Percentiles rank a stretch among this genome's conserved stretches.
These are phyloP conservation scores for Daldinia eschscholtzii DNA, from an alignment of 2,329 filamentous ascomycete species.

Conservation along the genomic window DNA sequence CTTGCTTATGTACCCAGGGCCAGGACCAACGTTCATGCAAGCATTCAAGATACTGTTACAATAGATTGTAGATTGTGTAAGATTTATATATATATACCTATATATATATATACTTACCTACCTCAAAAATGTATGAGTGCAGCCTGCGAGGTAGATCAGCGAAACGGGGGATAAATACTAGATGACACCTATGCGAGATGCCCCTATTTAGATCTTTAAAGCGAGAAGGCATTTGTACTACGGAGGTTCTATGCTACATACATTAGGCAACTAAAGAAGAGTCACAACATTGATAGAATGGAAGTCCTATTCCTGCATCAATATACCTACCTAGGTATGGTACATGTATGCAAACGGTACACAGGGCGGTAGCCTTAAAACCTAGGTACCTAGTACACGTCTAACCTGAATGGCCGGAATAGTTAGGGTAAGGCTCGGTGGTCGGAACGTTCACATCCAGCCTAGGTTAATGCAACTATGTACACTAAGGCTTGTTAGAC, in stretches of 20 bases:
- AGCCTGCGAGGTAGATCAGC: slow-evolving; percentile 36
- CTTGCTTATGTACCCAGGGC: neutral
- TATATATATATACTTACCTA: neutral
- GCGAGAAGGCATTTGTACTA: neutral
- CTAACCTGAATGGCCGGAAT: neutral
- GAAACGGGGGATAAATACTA: slow-evolving; percentile 15
- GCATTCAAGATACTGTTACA: slow-evolving; percentile 11
- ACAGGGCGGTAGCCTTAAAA: neutral
- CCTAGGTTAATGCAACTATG: slow-evolving; percentile 10
- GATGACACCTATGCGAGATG: slow-evolving; percentile 9
- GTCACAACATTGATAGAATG: too few species aligned
- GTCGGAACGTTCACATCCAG: slow-evolving; percentile 23
- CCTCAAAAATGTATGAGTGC: slow-evolving; percentile 14
- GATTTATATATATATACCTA: slow-evolving; percentile 10
- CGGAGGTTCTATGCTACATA: neutral
- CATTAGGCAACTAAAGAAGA: too few species aligned
- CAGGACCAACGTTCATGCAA: slow-evolving; percentile 27
- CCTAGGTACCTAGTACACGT: neutral
- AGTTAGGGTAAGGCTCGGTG: slow-evolving; percentile 31
- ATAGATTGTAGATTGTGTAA: slow-evolving; percentile 14
- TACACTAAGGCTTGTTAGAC: slow-evolving; percentile 7
- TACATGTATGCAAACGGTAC: neutral
- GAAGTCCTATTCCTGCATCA: neutral
- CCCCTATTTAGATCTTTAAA: neutral
- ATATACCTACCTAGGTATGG: neutral